A percentile compares a stretch with the other conserved stretches of the same genome.
Conservation (phyloP, 129 eudicot species). For the Chrysanthemum makinoi region DNA sequence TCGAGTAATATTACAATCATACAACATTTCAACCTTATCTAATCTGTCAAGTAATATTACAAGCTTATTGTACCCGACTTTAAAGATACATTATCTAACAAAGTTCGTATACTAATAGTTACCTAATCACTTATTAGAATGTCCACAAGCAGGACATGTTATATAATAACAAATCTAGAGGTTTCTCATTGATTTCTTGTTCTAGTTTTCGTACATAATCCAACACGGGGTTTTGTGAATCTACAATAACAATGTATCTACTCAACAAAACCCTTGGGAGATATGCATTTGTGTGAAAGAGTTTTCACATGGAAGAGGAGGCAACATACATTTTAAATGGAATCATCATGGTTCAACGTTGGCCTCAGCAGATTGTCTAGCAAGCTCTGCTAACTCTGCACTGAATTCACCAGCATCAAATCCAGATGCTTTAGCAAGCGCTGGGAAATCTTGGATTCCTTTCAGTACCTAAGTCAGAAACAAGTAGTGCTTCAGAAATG, state of each 20-base stretch:
- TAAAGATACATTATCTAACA: not conserved
- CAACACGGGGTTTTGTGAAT: not conserved
- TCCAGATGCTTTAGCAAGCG: conserved; percentile 69
- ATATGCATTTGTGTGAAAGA: conserved; percentile 10
- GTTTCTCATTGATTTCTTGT: not conserved
- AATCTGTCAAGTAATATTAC: not conserved
- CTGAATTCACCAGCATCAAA: conserved; percentile 47
- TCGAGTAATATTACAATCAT: not conserved
- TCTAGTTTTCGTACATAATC: not conserved
- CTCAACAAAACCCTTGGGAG: conserved; percentile 2
- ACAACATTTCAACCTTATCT: not conserved
- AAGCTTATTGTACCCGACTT: not conserved
- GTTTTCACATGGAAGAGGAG: conserved; percentile 7
- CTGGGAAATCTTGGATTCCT: conserved; percentile 62
- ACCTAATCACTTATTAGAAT: conserved; percentile 4
- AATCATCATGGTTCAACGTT: conserved; percentile 28
- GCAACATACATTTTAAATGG: not conserved
- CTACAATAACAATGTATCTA: conserved; percentile 7
- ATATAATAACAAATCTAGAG: not conserved
- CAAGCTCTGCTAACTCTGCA: conserved; percentile 32
- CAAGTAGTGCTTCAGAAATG: conserved; percentile 2
- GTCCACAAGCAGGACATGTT: conserved; percentile 1
- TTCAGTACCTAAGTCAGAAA: conserved; percentile 49
- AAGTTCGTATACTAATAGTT: not conserved
- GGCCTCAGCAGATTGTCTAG: conserved; percentile 33